Evolutionary conservation across 257 asterid species (phyloP), one percentile per base, ranked within the genome.

Genomic region (Voacanga thouarsii): DNA sequence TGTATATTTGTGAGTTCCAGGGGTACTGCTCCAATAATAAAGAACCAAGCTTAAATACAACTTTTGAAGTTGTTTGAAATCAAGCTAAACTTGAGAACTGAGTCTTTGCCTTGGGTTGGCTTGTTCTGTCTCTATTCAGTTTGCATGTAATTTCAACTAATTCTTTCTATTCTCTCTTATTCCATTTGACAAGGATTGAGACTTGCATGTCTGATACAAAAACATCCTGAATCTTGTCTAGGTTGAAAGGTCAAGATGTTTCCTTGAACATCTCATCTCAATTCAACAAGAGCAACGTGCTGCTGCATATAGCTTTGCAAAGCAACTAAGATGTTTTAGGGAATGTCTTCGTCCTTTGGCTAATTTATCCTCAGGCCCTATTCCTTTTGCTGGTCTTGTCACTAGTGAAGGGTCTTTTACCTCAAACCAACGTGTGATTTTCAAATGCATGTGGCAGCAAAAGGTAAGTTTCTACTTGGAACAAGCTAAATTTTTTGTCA

Each of bases 271-370:
- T 85, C 94, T 93, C 68, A 80, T 91, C 4, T 89, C 85, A 85
- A 90, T 96, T 79, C 99, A 92, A 73, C 99, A 96, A 93, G 98
- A 90, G 78, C 99, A 96, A 82, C 92, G 99, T 80, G 91, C 81
- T 14, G 84, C 78, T 43, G 94, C 90, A 72, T 96, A 96, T 82
- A 82, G 75, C 77, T 89, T 93, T 73, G 82, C 90, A 4, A 70
- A 83, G 76, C 86, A 86, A 84, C 93, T 96, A 12, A 84, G 87
- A 71, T 37, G 81, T 77, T 82, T 96, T 82, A 89, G 89, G 81
- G 89, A 90, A 49, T 85, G 87, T 59, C 45, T 84, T 41, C 78
- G 88, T 92, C 96, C 97, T 79, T 82, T 96, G 73, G 82, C 86
- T 65, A 96, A 88, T 86, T 83, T 93, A 81, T 83, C 77, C 76